phyloP scores from a whole-genome alignment of 2,329 filamentous ascomycete genomes.

The Curvularia sp. region DNA sequence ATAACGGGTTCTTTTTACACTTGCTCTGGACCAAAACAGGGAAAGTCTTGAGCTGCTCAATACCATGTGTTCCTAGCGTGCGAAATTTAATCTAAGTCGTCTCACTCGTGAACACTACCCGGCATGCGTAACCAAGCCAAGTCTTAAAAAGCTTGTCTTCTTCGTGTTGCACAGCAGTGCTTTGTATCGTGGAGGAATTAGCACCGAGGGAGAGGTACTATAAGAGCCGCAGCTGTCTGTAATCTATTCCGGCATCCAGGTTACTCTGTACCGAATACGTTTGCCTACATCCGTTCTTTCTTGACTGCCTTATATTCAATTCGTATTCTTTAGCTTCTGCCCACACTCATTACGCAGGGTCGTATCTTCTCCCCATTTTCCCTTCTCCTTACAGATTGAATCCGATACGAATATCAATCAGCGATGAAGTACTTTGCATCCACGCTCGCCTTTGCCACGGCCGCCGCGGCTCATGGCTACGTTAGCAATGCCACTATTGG shows the following conservation, averaged over 20 bases:
- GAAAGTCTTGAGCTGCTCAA: conserved; percentile 14
- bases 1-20: conserved; percentile 6
- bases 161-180: background rate
- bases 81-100: conserved; percentile 43
- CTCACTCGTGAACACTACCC: conserved; percentile 37
- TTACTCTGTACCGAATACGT: conserved; percentile 27
- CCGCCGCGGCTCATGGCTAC: conserved; percentile 47
- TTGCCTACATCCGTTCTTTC: conserved; percentile 21
- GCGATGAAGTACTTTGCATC: conserved; percentile 46
- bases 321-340: conserved; percentile 9
- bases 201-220: conserved; percentile 19
- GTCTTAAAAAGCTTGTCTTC: background rate
- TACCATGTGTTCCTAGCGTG: conserved; percentile 31
- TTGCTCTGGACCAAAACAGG: conserved; percentile 15
- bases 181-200: conserved; percentile 26
- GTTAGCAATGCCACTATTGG: conserved; percentile 48
- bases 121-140: conserved; percentile 15
- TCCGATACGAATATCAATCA: background rate
- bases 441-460: conserved; percentile 37
- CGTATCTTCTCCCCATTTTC: background rate
- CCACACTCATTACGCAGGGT: background rate
- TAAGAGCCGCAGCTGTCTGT: conserved; percentile 24
- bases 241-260: conserved; percentile 32
- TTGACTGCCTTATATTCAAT: conserved; percentile 24
- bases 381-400: conserved; percentile 5